Percentiles rank a stretch among this genome's conserved stretches.
Conservation (phyloP, 768 basidiomycete genomes). For the Lepiota brunneoincarnata region DNA sequence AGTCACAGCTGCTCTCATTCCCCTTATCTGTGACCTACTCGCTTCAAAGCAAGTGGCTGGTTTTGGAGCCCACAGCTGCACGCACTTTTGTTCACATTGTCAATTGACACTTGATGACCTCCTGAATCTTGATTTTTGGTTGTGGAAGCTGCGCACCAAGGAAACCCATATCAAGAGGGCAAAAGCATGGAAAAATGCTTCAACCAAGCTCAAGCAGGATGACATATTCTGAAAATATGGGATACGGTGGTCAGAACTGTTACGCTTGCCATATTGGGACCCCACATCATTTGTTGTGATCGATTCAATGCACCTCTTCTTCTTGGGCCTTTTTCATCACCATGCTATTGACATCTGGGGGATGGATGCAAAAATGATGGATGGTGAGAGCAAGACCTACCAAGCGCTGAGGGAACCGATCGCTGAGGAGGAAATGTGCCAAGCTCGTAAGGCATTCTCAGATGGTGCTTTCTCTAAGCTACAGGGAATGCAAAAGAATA, state of each 20-base stretch:
- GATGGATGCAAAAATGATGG: slow-evolving; percentile 8
- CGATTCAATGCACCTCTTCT: slow-evolving; percentile 17
- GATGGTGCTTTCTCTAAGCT: too few relatives aligned
- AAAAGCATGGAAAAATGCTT: not conserved
- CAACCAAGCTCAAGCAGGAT: not conserved
- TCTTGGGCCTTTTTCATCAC: slow-evolving; percentile 10
- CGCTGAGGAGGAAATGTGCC: not conserved
- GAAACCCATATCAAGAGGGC: not conserved
- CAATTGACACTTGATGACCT: not conserved
- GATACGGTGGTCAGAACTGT: slow-evolving; percentile 12
- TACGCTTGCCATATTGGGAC: slow-evolving; percentile 16
- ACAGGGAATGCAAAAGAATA: too few relatives aligned
- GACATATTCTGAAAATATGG: slow-evolving; percentile 1
- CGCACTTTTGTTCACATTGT: slow-evolving; percentile 14
- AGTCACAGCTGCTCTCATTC: slow-evolving; percentile 23
- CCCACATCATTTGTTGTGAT: slow-evolving; percentile 8
- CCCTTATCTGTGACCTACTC: slow-evolving; percentile 32
- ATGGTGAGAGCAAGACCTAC: slow-evolving; percentile 6
- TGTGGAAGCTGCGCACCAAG: slow-evolving; percentile 3
- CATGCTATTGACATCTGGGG: slow-evolving; percentile 12
- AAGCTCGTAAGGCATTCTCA: not conserved
- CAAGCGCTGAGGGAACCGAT: not conserved
- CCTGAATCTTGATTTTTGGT: not conserved
- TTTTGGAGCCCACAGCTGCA: slow-evolving; percentile 12
- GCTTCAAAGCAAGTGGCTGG: slow-evolving; percentile 27